Evolutionary conservation across 768 basidiomycete species (phyloP).

Genomic region (Tremella yokohamensis): DNA sequence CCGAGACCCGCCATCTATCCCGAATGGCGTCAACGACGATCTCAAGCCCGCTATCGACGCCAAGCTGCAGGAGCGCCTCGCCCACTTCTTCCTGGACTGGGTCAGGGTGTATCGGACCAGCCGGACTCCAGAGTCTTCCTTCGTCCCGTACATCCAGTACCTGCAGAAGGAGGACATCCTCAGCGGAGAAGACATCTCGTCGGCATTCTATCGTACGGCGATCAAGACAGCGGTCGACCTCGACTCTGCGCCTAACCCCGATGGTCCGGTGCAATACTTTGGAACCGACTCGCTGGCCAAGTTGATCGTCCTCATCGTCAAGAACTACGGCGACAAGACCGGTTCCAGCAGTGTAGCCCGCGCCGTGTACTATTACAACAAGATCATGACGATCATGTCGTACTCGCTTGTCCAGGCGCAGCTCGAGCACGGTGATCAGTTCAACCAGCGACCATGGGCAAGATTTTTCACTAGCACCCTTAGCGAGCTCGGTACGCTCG

Average conservation of each 20-base stretch:
- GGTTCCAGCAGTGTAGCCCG: slow-evolving; percentile 90
- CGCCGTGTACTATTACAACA: slow-evolving; percentile 92
- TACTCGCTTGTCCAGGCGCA: slow-evolving; percentile 91
- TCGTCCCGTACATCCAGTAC: slow-evolving; percentile 94
- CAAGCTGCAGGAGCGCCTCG: slow-evolving; percentile 50
- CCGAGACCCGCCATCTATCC: slow-evolving; percentile 11
- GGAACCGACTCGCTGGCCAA: slow-evolving; percentile 93
- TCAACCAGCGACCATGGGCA: slow-evolving; percentile 97
- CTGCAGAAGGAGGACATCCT: slow-evolving; percentile 94
- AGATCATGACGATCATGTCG: slow-evolving; percentile 95
- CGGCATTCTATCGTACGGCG: slow-evolving; percentile 97
- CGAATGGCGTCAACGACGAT: slow-evolving; percentile 6
- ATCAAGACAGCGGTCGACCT: slow-evolving; percentile 88
- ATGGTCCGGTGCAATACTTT: slow-evolving; percentile 69
- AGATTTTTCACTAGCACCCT: slow-evolving; percentile 95
- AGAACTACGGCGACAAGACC: slow-evolving; percentile 91
- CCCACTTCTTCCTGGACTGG: slow-evolving; percentile 63
- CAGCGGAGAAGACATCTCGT: slow-evolving; percentile 91
- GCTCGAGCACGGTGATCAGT: slow-evolving; percentile 83
- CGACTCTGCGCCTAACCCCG: slow-evolving; percentile 57
- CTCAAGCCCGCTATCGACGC: slow-evolving; percentile 23
- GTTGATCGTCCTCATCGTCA: slow-evolving; percentile 95
- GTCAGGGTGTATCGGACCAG: slow-evolving; percentile 87
- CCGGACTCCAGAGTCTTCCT: slow-evolving; percentile 80
- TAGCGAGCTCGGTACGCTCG: slow-evolving; percentile 83